A percentile compares a stretch with the other conserved stretches of the same genome.
Evolutionary conservation across 768 basidiomycete genomes (phyloP).

Genomic region (Agrocybe praecox): DNA sequence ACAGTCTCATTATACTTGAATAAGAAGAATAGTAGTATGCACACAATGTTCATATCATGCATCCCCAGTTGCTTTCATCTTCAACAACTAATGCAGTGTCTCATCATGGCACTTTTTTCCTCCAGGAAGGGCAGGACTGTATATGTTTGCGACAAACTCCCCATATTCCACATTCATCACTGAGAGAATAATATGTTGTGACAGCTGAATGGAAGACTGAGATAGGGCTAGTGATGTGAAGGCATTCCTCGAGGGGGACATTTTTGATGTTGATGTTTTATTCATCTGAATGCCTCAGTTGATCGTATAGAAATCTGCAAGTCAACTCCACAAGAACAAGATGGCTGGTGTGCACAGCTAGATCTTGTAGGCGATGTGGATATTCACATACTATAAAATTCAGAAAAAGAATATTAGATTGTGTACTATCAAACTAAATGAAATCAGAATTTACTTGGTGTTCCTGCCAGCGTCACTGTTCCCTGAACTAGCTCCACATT

Average conservation of each 20-base stretch:
- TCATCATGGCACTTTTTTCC: constrained; percentile 18
- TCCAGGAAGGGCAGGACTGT: constrained; percentile 24
- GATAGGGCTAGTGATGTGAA: constrained; percentile 16
- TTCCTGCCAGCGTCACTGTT: too few relatives aligned
- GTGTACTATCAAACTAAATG: too few relatives aligned
- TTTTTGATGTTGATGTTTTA: too few relatives aligned
- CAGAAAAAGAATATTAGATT: too few relatives aligned
- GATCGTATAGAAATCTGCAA: not conserved
- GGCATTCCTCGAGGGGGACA: not conserved
- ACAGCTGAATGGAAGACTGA: constrained; percentile 26
- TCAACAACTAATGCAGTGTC: constrained; percentile 29
- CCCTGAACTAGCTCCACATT: too few relatives aligned
- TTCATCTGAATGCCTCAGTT: not conserved
- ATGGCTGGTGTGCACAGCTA: too few relatives aligned
- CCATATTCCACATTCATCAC: constrained; percentile 28
- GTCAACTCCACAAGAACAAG: too few relatives aligned
- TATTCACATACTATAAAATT: too few relatives aligned
- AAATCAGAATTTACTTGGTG: too few relatives aligned
- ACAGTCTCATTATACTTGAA: constrained; percentile 14
- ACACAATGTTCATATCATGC: constrained; percentile 19
- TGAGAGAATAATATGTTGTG: constrained; percentile 32
- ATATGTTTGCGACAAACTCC: constrained; percentile 29
- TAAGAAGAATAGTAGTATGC: constrained; percentile 24
- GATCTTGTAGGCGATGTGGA: too few relatives aligned
- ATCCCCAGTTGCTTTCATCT: not conserved